Conservation (phyloP, 306 rosid species). For the Lathyrus aphaca region DNA sequence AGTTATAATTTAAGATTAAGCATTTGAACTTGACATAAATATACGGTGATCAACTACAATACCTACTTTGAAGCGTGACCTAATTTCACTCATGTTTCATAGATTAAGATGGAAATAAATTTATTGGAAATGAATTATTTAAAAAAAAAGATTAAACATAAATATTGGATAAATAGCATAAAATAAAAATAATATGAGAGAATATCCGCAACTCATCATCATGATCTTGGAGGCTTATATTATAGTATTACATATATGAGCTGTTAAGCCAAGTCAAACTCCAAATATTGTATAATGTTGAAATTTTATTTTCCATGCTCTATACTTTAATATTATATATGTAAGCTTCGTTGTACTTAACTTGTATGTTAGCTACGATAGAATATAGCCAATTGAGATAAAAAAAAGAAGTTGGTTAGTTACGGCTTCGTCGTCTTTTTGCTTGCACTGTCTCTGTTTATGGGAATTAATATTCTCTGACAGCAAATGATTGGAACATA, state of each 20-base stretch:
- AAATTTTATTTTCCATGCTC: conserved; percentile 8
- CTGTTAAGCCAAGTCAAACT: conserved; percentile 73
- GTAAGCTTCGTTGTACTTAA: conserved; percentile 59
- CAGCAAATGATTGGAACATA: conserved; percentile 56
- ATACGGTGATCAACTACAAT: too few relatives aligned
- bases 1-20: too few relatives aligned
- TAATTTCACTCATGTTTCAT: too few relatives aligned
- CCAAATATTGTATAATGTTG: conserved; percentile 39
- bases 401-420: conserved; percentile 35
- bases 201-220: conserved; percentile 58
- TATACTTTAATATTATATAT: conserved; percentile 43
- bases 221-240: conserved; percentile 52
- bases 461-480: conserved; percentile 51
- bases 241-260: conserved; percentile 46
- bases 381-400: conserved; percentile 13
- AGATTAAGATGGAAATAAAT: too few relatives aligned
- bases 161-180: too few relatives aligned
- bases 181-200: conserved; percentile 22
- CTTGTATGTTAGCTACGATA: conserved; percentile 22
- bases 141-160: too few relatives aligned
- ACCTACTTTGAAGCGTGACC: too few relatives aligned
- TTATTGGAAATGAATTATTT: too few relatives aligned
- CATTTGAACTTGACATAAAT: too few relatives aligned
- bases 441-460: conserved; percentile 35
- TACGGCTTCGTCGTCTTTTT: conserved; percentile 26